Conservation (phyloP, 2,329 filamentous ascomycete genomes). For the Apiospora marii region DNA sequence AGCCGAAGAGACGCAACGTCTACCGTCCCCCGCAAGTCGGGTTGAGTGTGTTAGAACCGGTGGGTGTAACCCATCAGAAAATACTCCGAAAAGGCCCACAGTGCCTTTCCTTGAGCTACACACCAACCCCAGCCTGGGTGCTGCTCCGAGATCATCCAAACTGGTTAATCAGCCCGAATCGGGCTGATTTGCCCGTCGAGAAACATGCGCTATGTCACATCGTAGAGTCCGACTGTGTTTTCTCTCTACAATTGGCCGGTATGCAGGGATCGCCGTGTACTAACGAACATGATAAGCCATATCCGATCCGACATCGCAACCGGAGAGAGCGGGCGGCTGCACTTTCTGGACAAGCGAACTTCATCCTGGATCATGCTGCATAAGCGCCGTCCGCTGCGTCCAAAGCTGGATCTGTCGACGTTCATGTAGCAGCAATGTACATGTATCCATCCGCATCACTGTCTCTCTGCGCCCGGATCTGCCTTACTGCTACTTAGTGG, state of each 20-base stretch:
- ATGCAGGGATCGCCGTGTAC: neutral
- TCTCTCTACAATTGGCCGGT: neutral
- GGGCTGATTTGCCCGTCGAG: neutral
- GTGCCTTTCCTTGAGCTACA: neutral
- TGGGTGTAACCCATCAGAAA: neutral
- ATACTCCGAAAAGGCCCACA: constrained; percentile 1
- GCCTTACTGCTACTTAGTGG: neutral
- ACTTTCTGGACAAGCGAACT: neutral
- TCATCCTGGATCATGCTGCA: neutral
- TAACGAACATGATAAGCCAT: neutral
- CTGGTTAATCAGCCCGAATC: neutral
- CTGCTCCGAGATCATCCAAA: neutral
- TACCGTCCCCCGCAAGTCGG: neutral
- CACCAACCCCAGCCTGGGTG: neutral
- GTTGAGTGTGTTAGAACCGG: neutral
- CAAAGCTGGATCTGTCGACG: neutral
- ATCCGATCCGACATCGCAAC: constrained; percentile 11
- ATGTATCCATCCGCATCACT: neutral
- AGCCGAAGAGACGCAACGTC: neutral
- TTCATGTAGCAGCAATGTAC: neutral
- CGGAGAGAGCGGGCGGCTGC: neutral
- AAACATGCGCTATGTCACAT: neutral
- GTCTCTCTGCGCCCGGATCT: neutral
- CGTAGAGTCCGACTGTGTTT: neutral
- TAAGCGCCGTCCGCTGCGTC: neutral